Conservation (phyloP, 2,329 filamentous ascomycete species). For the Aspergillus novoparasiticus region DNA sequence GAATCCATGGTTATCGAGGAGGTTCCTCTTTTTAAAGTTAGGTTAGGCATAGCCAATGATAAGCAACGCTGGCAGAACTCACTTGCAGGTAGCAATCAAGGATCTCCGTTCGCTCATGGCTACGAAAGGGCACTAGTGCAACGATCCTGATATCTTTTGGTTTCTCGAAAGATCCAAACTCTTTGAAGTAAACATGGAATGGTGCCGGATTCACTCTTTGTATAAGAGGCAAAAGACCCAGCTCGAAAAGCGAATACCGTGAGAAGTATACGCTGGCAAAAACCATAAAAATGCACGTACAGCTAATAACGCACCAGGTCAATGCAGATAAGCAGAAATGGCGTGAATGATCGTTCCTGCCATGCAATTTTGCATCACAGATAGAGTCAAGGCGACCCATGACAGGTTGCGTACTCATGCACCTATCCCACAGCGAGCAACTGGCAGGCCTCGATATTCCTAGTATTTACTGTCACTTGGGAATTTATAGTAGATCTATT, state of each 20-base stretch:
- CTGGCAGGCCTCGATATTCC: neutral
- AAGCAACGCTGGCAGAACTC: neutral
- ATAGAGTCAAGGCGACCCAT: conserved; percentile 22
- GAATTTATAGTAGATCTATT: neutral
- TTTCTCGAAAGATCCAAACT: conserved; percentile 32
- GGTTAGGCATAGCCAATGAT: neutral
- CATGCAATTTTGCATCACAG: conserved; percentile 27
- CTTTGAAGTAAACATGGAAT: conserved; percentile 34
- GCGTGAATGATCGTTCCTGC: conserved; percentile 15
- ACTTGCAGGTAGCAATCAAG: conserved; percentile 48
- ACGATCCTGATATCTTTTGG: conserved; percentile 40
- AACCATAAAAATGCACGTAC: conserved; percentile 23
- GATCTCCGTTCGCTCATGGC: conserved; percentile 37
- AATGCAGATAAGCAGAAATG: conserved; percentile 24
- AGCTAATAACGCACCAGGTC: conserved; percentile 27
- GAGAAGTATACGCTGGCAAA: conserved; percentile 23
- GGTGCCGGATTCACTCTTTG: conserved; percentile 25
- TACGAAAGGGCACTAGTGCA: conserved; percentile 43
- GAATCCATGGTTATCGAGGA: conserved; percentile 43
- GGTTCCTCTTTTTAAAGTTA: conserved; percentile 34
- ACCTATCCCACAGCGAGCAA: neutral
- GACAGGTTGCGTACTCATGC: conserved; percentile 11
- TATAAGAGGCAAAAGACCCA: conserved; percentile 24
- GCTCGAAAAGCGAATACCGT: conserved; percentile 22
- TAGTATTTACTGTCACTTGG: neutral